Evolutionary conservation across 257 asterid genomes (phyloP), one percentile per base, ranked within the genome.

Genomic region (Solanum acaule): DNA sequence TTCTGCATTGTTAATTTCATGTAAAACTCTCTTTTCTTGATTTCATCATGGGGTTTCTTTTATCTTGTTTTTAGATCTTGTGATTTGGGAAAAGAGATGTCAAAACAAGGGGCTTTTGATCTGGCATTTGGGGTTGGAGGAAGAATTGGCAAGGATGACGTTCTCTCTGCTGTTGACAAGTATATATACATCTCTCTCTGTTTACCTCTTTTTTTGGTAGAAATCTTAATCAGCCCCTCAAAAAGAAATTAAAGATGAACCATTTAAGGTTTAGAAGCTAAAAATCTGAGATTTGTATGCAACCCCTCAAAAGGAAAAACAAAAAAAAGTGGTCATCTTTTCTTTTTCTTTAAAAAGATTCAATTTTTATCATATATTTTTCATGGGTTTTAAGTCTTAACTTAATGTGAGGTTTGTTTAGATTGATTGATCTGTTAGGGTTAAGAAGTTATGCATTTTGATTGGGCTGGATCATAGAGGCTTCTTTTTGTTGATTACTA

Each of bases 91-190:
- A 81, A 81, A 90, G 89, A 90, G 88, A 96, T 96, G 98, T 90
- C 98, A 81, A 95, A 92, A 87, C 90, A 92, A 63, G 98, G 98
- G 81, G 86, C 98, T 70, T 88, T 96, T 94, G 96, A 95, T 95
- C 95, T 96, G 93, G 98, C 98, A 86, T 88, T 97, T 92, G 98
- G 98, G 78, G 92, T 95, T 75, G 99, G 99, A 85, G 99, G 99
- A 42, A 92, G 91, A 93, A 95, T 96, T 86, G 92, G 91, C 71
- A 96, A 96, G 91, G 88, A 88, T 72, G 96, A 93, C 9, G 98
- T 96, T 90, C 95, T 93, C 65, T 91, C 97, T 37, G 98, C 98
- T 77, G 98, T 96, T 84, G 98, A 96, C 89, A 95, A 93, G 99
- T 92, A 93, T 6, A 67, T 12, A 13, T 16, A 34, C 61, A 59